phyloP scores from a whole-genome alignment of 208 protist species.

The Trypanosoma conorhini region DNA sequence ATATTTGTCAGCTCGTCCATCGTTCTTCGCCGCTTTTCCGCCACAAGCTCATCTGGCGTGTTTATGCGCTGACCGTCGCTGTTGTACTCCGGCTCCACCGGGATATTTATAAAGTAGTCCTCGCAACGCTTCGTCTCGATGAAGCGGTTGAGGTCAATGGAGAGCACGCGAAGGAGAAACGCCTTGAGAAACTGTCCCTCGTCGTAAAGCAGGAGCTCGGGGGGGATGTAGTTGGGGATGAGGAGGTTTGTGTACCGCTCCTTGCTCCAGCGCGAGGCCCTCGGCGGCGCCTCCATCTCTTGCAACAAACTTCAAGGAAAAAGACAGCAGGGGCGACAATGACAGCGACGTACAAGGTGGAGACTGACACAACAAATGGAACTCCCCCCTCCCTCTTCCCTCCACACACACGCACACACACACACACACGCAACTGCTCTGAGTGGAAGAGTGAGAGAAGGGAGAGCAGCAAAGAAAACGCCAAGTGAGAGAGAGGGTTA shows the following conservation, averaged over 20 bases:
- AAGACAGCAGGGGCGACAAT: not conserved
- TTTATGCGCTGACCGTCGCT: conserved; percentile 78
- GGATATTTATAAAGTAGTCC: conserved; percentile 77
- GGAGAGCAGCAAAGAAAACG: conserved; percentile 15
- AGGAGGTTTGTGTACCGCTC: conserved; percentile 76
- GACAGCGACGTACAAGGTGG: not conserved
- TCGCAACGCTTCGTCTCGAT: conserved; percentile 57
- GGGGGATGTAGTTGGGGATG: conserved; percentile 86
- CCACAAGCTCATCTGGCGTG: conserved; percentile 68
- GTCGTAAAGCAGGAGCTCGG: conserved; percentile 77
- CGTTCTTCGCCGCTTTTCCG: conserved; percentile 60
- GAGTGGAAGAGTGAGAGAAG: conserved; percentile 4
- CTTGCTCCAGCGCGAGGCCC: conserved; percentile 73
- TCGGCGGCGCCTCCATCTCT: conserved; percentile 27
- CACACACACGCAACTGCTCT: conserved; percentile 16
- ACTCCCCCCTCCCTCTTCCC: too few species aligned
- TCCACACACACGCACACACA: not conserved
- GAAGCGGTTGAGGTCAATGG: conserved; percentile 79
- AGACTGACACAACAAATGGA: not conserved
- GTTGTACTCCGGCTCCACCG: conserved; percentile 80
- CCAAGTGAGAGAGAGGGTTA: not conserved
- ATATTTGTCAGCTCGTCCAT: conserved; percentile 78
- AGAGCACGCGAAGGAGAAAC: conserved; percentile 74
- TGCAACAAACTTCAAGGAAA: not conserved
- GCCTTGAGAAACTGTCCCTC: conserved; percentile 84